Percentiles rank a stretch among this genome's conserved stretches.
Conservation (phyloP, 805 yeast genomes). For the Yamadazyma phyllophila region DNA sequence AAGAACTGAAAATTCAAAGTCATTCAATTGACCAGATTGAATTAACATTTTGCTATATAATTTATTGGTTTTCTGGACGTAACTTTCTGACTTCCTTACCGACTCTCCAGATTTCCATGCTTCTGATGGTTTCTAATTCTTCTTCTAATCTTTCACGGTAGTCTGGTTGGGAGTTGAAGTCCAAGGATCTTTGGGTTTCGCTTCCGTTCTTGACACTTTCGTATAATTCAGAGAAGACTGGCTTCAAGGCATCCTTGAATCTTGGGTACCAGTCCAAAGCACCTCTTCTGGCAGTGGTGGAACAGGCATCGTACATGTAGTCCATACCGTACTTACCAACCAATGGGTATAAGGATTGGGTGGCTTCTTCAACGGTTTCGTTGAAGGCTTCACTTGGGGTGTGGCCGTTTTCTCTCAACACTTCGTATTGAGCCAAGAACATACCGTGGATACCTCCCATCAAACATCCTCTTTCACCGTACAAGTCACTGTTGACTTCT, state of each 20-base stretch:
- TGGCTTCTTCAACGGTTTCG: constrained; percentile 99
- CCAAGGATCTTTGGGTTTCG: constrained; percentile 97
- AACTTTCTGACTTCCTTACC: constrained; percentile 99
- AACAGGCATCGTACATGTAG: constrained; percentile 99
- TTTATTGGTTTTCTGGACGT: constrained; percentile 97
- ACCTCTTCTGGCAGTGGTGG: constrained; percentile 99
- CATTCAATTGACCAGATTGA: constrained; percentile 13
- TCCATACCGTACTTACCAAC: constrained; percentile 99
- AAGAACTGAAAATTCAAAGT: constrained; percentile 21
- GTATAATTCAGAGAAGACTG: constrained; percentile 95
- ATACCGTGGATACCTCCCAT: constrained; percentile 99
- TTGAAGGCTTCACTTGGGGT: constrained; percentile 99
- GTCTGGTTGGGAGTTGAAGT: constrained; percentile 97
- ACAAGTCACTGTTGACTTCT: constrained; percentile 98
- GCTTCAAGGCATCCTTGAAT: constrained; percentile 98
- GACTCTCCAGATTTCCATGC: constrained; percentile 99
- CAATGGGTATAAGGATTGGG: constrained; percentile 98
- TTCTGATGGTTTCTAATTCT: constrained; percentile 91
- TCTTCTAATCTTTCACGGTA: constrained; percentile 95
- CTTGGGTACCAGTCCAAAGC: constrained; percentile 99
- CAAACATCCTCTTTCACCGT: constrained; percentile 99
- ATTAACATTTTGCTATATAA: constrained; percentile 6
- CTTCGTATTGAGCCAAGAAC: constrained; percentile 99
- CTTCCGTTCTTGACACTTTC: constrained; percentile 92
- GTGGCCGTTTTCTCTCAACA: constrained; percentile 99